These are phyloP conservation scores for Zygosaccharomyces sapae DNA, from an alignment of 1,139 yeast genomes.

Conservation along the genomic window DNA sequence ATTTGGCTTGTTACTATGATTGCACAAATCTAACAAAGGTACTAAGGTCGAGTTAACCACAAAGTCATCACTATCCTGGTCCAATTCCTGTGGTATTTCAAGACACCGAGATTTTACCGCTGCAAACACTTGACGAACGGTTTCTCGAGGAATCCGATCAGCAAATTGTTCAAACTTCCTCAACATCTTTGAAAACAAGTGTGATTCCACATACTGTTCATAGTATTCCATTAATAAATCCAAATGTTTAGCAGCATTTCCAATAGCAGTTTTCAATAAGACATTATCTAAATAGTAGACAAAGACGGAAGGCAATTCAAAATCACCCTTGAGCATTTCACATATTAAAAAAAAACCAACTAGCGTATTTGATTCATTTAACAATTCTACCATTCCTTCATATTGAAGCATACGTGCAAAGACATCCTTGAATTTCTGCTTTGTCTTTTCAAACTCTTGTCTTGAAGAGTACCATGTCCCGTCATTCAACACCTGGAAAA, in stretches of 20 bases:
- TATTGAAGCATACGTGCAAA: conserved; percentile 18
- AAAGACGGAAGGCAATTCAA: conserved; percentile 21
- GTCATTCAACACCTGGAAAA: conserved; percentile 16
- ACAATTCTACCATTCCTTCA: conserved; percentile 4
- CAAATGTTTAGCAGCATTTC: conserved; percentile 23
- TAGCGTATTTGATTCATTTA: conserved; percentile 20
- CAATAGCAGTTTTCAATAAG: conserved; percentile 22
- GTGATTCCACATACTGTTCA: conserved; percentile 11
- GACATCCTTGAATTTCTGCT: conserved; percentile 24
- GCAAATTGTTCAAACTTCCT: conserved; percentile 30
- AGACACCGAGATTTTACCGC: conserved; percentile 56
- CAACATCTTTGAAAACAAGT: conserved; percentile 9
- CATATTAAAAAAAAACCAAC: conserved; percentile 25
- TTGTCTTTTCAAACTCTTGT: conserved; percentile 23
- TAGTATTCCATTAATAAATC: conserved; percentile 12
- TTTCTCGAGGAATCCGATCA: conserved; percentile 5
- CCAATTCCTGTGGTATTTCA: conserved; percentile 52
- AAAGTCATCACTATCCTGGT: conserved; percentile 35
- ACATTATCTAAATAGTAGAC: conserved; percentile 24
- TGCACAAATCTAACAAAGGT: conserved; percentile 64
- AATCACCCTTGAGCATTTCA: conserved; percentile 10
- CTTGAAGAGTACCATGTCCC: conserved; percentile 20
- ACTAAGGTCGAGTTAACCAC: conserved; percentile 54
- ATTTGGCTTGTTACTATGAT: conserved; percentile 50
- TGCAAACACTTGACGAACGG: conserved; percentile 42